A percentile compares a stretch with the other conserved stretches of the same genome.
Conservation (phyloP, 2,329 filamentous ascomycete genomes). For the Pseudocercospora vitis region DNA sequence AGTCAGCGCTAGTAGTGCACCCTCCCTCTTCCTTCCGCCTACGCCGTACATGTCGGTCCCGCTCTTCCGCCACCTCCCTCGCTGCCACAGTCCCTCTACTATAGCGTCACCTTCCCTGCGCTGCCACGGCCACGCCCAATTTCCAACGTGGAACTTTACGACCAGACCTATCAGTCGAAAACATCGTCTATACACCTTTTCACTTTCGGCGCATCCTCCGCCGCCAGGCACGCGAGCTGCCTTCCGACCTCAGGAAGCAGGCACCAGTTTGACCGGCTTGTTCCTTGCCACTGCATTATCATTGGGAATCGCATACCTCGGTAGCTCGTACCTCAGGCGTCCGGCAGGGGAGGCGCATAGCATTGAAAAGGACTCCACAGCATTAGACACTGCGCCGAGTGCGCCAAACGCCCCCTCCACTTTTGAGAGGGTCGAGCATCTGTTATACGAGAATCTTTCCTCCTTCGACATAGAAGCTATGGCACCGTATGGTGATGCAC, state of each 20-base stretch:
- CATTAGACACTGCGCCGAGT: constrained; percentile 20
- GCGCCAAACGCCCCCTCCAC: constrained; percentile 17
- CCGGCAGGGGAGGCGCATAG: not conserved
- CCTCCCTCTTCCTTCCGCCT: not conserved
- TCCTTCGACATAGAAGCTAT: constrained; percentile 40
- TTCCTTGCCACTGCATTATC: constrained; percentile 28
- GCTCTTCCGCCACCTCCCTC: not conserved
- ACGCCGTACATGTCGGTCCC: not conserved
- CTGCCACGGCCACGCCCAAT: not conserved
- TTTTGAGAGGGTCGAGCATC: constrained; percentile 3
- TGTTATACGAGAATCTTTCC: constrained; percentile 1
- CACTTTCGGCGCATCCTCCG: constrained; percentile 9
- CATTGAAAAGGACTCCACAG: constrained; percentile 1
- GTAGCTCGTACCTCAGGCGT: constrained; percentile 20
- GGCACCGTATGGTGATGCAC: constrained; percentile 41
- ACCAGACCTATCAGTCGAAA: not conserved
- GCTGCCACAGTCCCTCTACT: not conserved
- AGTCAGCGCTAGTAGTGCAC: not conserved
- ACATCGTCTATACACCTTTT: not conserved
- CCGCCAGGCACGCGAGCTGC: constrained; percentile 3
- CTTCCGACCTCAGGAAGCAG: constrained; percentile 16
- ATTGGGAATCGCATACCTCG: constrained; percentile 27
- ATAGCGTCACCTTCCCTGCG: not conserved
- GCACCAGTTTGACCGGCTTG: constrained; percentile 27
- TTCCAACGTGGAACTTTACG: not conserved